Base-by-base conservation (phyloP, 1,284 basidiomycete genomes). In the Trichosporon faecale region DNA sequence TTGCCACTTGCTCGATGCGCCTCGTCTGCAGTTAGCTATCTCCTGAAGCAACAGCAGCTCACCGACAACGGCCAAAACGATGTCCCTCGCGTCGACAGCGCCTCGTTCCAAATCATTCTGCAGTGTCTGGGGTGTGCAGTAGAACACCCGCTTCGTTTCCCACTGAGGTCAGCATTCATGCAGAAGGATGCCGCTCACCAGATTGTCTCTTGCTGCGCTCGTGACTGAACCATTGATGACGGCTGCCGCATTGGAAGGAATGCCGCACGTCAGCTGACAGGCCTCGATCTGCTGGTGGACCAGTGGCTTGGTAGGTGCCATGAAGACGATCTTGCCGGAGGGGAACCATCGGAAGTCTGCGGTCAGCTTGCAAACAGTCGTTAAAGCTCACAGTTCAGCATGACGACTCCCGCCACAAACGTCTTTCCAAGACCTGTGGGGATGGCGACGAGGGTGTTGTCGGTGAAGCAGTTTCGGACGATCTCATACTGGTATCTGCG, bases 361-460 rank as follows among this genome's bases (percentile, higher is more conserved):
- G 55, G 49, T 71, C 21, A 67, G 66, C 64, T 66, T 7, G 8
- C n/a, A n/a, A n/a, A 8, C 16, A 29, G 31, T n/a, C 14, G 21
- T 57, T 18, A 8, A 18, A 49, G 82, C 89, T 76, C 78, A 94
- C 93, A 95, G 75, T 95, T 95, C 11, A 95, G 84, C 93, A 99
- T 98, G 23, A 99, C 89, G 0, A 95, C 94, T 1, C 96, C 95
- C 1, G 97, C 97, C 71, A 99, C 92, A 78, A 99, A 99, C 0
- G 97, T 99, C 85, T 99, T 99, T 23, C 97, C 97, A 6, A 99
- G 85, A 70, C 97, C 97, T 0, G 97, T 99, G 0, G 97, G 97
- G 12, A 99, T 85, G 0, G 95, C 92, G 25, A 98, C 95, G 3
- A 99, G 88, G 2, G 94, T 94, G 78, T 99, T 99, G 65, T 98